phyloP scores from a whole-genome alignment of 805 yeast species.

The Pachysolen tannophilus region DNA sequence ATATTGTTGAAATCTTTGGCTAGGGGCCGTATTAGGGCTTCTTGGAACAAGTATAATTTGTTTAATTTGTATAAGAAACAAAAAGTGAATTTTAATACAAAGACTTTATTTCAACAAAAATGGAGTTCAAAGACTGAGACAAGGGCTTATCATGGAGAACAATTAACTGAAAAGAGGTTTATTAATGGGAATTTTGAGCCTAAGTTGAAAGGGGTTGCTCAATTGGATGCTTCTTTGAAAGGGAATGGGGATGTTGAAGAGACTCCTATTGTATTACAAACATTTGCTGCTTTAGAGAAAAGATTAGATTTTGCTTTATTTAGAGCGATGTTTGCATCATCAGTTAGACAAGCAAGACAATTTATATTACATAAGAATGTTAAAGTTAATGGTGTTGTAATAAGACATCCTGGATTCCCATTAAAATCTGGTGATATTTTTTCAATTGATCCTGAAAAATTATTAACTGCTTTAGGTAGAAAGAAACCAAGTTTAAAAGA shows the following conservation, averaged over 20 bases:
- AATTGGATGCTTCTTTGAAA: conserved; percentile 71
- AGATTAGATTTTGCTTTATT: conserved; percentile 86
- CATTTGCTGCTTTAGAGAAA: conserved; percentile 81
- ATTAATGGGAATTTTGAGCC: conserved; percentile 61
- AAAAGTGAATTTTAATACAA: conserved; percentile 41
- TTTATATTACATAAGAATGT: conserved; percentile 78
- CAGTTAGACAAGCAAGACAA: conserved; percentile 90
- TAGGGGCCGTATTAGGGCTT: conserved; percentile 71
- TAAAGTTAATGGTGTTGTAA: conserved; percentile 72
- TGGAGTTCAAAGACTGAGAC: conserved; percentile 90
- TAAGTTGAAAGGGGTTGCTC: conserved; percentile 78
- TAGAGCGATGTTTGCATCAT: conserved; percentile 88
- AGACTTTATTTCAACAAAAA: conserved; percentile 83
- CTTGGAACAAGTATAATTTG: conserved; percentile 86
- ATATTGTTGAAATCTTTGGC: conserved; percentile 46
- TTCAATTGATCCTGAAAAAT: conserved; percentile 78
- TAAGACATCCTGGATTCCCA: conserved; percentile 72
- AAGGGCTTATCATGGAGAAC: conserved; percentile 94
- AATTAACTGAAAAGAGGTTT: conserved; percentile 78
- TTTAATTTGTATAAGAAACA: conserved; percentile 81
- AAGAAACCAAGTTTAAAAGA: conserved; percentile 68
- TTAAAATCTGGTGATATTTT: conserved; percentile 83
- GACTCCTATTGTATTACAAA: conserved; percentile 84
- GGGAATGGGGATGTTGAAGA: conserved; percentile 40
- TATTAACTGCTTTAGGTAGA: conserved; percentile 77